phyloP scores from a whole-genome alignment of 148 eudicot species.

The Vaccinium vitisidaea region DNA sequence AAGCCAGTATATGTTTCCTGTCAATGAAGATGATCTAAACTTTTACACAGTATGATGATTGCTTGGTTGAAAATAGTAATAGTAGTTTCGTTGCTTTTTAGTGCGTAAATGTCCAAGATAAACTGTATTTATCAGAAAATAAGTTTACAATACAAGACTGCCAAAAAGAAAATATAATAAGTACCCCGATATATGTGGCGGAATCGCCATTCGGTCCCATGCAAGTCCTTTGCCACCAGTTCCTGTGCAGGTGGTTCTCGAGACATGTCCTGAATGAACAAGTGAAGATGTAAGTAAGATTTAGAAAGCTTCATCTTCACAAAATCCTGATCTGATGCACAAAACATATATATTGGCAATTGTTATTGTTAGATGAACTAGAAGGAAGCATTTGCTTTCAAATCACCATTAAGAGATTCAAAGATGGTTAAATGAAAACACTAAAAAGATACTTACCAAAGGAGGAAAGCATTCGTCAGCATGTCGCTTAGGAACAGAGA shows the following conservation, averaged over 20 bases:
- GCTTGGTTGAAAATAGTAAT: neutral
- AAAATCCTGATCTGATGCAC: neutral
- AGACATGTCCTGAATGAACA: slow-evolving; percentile 25
- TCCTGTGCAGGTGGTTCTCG: slow-evolving; percentile 19
- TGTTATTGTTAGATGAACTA: neutral
- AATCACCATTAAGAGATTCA: neutral
- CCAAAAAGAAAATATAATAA: neutral
- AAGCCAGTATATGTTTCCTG: neutral
- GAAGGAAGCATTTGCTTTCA: neutral
- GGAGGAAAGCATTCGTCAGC: slow-evolving; percentile 27
- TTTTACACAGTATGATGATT: neutral
- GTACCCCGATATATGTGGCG: slow-evolving; percentile 26
- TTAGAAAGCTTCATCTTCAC: neutral
- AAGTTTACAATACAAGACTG: neutral
- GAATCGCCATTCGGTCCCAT: slow-evolving; percentile 24
- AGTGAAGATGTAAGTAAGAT: neutral
- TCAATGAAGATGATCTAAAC: neutral
- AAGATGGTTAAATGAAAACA: neutral
- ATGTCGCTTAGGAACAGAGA: slow-evolving; percentile 20
- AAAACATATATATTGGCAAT: neutral
- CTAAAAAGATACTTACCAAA: slow-evolving; percentile 15
- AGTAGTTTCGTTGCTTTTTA: neutral
- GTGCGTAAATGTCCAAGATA: neutral
- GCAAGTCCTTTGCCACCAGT: slow-evolving; percentile 26
- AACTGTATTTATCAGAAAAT: neutral